phyloP scores from a whole-genome alignment of 495 filamentous ascomycete genomes.

The Xylaria longipes region DNA sequence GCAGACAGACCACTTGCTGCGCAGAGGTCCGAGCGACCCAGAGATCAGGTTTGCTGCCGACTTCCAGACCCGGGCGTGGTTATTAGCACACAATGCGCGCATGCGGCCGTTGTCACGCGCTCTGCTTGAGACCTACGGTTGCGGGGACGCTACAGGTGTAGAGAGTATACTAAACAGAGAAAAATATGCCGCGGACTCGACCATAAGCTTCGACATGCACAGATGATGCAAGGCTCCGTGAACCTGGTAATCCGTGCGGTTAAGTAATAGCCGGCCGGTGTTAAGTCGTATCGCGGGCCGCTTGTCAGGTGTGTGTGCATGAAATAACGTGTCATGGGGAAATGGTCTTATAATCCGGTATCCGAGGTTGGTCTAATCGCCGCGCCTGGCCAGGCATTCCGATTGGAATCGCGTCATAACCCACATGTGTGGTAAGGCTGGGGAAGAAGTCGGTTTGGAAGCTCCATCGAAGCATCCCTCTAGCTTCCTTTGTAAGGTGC shows the following conservation, averaged over 20 bases:
- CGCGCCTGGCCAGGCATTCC: slow-evolving; percentile 6
- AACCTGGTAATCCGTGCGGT: not conserved
- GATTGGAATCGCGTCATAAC: slow-evolving; percentile 19
- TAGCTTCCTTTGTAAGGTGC: slow-evolving; percentile 12
- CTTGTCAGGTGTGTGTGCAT: slow-evolving; percentile 10
- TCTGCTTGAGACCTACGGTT: not conserved
- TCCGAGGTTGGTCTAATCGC: slow-evolving; percentile 2
- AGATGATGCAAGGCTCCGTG: not conserved
- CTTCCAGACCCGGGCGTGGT: slow-evolving; percentile 1
- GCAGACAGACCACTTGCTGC: slow-evolving; percentile 8
- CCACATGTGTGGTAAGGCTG: slow-evolving; percentile 21
- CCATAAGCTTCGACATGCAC: not conserved
- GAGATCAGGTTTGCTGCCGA: slow-evolving; percentile 10
- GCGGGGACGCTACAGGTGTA: not conserved
- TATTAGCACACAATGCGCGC: not conserved
- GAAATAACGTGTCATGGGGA: slow-evolving; percentile 1
- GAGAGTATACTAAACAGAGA: not conserved
- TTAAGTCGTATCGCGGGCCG: slow-evolving; percentile 20
- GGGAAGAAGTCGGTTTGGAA: slow-evolving; percentile 16
- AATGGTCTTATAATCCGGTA: slow-evolving; percentile 9
- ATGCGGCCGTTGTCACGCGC: not conserved
- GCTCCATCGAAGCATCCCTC: slow-evolving; percentile 6
- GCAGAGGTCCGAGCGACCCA: slow-evolving; percentile 18
- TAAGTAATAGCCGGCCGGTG: not conserved
- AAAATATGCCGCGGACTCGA: not conserved